Evolutionary conservation across 2,329 filamentous ascomycete species (phyloP).

Genomic region (Pseudocercospora eumusae): DNA sequence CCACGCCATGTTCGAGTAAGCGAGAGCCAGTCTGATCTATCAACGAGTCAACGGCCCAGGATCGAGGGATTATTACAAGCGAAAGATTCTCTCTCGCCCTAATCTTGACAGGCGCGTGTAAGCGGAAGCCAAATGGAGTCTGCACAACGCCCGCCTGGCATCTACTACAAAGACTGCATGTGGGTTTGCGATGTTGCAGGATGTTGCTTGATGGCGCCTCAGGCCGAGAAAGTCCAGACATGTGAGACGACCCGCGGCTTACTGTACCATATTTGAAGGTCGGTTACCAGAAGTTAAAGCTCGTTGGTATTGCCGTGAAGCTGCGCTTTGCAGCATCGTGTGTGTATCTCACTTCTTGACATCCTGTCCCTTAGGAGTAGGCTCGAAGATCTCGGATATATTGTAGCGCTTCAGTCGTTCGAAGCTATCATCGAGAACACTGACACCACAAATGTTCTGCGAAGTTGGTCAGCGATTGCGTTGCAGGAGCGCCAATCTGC

Average conservation of each 20-base stretch:
- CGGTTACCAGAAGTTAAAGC: not conserved
- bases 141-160: not conserved
- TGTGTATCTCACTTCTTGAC: conserved; percentile 9
- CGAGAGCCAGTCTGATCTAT: conserved; percentile 15
- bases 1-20: conserved; percentile 24
- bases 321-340: not conserved
- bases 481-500: conserved; percentile 9
- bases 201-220: not conserved
- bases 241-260: not conserved
- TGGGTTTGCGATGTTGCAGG: not conserved
- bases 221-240: conserved; percentile 7
- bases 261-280: not conserved
- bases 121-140: not conserved
- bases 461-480: not conserved
- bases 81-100: conserved; percentile 15
- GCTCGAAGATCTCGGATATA: conserved; percentile 69
- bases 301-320: not conserved
- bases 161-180: not conserved
- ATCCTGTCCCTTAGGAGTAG: conserved; percentile 42
- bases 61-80: conserved; percentile 3
- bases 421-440: conserved; percentile 74
- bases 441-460: conserved; percentile 75
- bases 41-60: conserved; percentile 12
- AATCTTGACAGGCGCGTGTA: conserved; percentile 13
- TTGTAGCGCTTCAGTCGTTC: conserved; percentile 76